Base-by-base conservation (phyloP, 331 rosid species). In the Dryas integrifolia region DNA sequence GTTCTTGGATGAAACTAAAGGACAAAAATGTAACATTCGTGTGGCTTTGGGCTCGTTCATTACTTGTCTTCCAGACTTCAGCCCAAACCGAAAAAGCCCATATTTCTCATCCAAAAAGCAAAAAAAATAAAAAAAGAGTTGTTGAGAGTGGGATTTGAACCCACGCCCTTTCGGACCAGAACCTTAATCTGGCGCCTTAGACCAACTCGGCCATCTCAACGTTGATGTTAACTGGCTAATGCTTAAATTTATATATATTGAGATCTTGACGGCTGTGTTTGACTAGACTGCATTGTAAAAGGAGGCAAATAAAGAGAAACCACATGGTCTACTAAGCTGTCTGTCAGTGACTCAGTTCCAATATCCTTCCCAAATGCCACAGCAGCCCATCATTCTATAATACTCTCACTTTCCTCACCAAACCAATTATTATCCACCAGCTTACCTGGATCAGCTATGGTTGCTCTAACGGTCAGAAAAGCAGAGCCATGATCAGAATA, bases 111-210 rank as follows among this genome's bases (percentile, higher is more conserved):
- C 15, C 3, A 1, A 13, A 5, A 5, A 13, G 1, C 0, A 3
- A 40, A 4, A 45, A 6, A 30, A 10, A 5, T 1, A 5, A 47
- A 56, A 4, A 4, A 0, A 0, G 0, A 0, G 0, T 0, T 77
- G 82, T 80, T 77, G 90, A 88, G 74, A 78, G 84, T 70, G 82
- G 73, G 76, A 72, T 69, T 80, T 82, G 79, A 79, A 72, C 81
- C 68, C 66, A 80, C 85, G 82, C 92, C 88, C 92, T 84, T 91
- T 89, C 90, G 92, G 96, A 89, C 98, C 90, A 95, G 92, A 89
- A 95, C 96, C 92, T 95, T 89, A 95, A 95, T 86, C 90, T 88
- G 93, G 96, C 92, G 87, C 97, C 98, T 94, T 91, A 94, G 96
- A 94, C 97, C 96, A 88, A 88, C 97, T 90, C 95, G 90, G 92